These are phyloP conservation scores for Exserohilum turcica DNA, from an alignment of 2,329 filamentous ascomycete species.

Conservation along the genomic window DNA sequence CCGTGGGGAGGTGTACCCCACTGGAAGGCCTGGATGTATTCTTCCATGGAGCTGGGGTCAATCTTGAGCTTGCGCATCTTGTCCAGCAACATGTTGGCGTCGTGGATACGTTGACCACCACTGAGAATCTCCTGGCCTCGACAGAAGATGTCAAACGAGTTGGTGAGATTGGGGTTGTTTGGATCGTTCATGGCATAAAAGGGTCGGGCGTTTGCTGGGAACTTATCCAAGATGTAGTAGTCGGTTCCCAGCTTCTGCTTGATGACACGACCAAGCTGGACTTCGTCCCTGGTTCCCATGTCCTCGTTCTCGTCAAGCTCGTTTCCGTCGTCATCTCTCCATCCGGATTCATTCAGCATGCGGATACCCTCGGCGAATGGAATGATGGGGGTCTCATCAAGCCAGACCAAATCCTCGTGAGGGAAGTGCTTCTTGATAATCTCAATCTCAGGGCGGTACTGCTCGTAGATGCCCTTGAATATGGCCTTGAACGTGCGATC, in stretches of 20 bases:
- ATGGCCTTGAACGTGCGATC: constrained; percentile 83
- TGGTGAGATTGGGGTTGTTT: constrained; percentile 73
- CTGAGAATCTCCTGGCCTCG: constrained; percentile 92
- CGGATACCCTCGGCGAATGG: constrained; percentile 79
- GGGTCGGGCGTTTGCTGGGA: constrained; percentile 79
- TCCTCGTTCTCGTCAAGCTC: constrained; percentile 75
- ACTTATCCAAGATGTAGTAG: constrained; percentile 94
- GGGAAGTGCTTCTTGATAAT: constrained; percentile 83
- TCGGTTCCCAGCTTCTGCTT: constrained; percentile 87
- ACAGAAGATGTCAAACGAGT: constrained; percentile 94
- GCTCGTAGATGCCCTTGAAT: constrained; percentile 71
- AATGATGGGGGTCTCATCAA: constrained; percentile 82
- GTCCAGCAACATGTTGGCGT: constrained; percentile 72
- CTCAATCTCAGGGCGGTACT: constrained; percentile 74
- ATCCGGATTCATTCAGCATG: constrained; percentile 79
- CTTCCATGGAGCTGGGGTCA: constrained; percentile 80
- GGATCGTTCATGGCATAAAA: constrained; percentile 91
- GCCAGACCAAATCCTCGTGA: constrained; percentile 82
- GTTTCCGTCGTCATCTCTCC: constrained; percentile 77
- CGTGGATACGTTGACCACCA: constrained; percentile 91
- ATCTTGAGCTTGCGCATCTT: constrained; percentile 79
- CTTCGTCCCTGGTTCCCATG: constrained; percentile 82
- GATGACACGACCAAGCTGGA: constrained; percentile 80
- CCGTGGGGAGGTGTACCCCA: constrained; percentile 88
- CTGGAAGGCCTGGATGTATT: constrained; percentile 87